These are phyloP conservation scores for Melanopsichium pennsylvanicum DNA, from an alignment of 1,284 basidiomycete species.

Conservation along the genomic window DNA sequence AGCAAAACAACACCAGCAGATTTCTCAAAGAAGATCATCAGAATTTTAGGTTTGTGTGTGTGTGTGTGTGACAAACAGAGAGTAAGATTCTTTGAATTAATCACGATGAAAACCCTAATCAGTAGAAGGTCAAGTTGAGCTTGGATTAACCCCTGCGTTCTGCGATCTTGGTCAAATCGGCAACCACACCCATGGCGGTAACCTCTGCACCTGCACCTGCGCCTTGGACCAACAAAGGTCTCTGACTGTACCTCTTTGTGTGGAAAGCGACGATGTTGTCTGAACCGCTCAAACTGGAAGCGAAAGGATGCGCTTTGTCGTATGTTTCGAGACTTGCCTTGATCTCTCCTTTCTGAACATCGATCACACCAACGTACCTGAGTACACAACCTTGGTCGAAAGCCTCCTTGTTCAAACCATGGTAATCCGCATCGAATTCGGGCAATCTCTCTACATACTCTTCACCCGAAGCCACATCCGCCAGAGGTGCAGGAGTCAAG, in stretches of 20 bases:
- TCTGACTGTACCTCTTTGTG: constrained; percentile 77
- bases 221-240: constrained; percentile 86
- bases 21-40: too few species aligned
- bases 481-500: constrained; percentile 81
- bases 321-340: constrained; percentile 89
- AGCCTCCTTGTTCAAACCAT: constrained; percentile 78
- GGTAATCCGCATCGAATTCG: constrained; percentile 84
- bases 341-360: constrained; percentile 77
- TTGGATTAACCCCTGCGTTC: constrained; percentile 54
- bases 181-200: constrained; percentile 95
- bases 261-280: constrained; percentile 99
- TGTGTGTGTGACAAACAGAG: too few species aligned
- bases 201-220: constrained; percentile 95
- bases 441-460: constrained; percentile 83
- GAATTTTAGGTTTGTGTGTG: too few species aligned
- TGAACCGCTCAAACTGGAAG: constrained; percentile 90
- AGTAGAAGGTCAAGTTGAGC: too few species aligned
- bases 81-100: too few species aligned
- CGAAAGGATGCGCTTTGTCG: constrained; percentile 89
- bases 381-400: constrained; percentile 81
- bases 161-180: constrained; percentile 71
- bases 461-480: constrained; percentile 68
- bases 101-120: too few species aligned
- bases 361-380: constrained; percentile 93
- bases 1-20: too few species aligned